Evolutionary conservation across 2,329 filamentous ascomycete species (phyloP).

Genomic region (Penicillium palitans): DNA sequence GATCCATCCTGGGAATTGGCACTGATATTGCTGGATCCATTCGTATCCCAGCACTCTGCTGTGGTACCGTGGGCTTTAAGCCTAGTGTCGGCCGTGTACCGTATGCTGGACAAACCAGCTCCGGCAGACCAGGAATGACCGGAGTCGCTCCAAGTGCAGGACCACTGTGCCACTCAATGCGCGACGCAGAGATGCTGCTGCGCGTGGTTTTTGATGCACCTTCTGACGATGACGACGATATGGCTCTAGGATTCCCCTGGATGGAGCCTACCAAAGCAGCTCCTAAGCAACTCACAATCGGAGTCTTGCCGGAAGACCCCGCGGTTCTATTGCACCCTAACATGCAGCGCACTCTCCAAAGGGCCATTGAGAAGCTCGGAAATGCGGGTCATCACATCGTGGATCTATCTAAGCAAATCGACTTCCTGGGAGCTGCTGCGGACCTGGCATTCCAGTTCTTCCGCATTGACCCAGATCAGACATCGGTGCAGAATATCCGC

Average conservation of each 20-base stretch:
- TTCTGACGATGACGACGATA: background rate
- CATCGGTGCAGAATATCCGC: background rate
- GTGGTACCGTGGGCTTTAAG: constrained; percentile 36
- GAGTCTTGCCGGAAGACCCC: background rate
- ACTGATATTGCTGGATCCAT: constrained; percentile 39
- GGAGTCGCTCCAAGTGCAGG: constrained; percentile 16
- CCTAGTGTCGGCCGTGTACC: constrained; percentile 31
- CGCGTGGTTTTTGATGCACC: background rate
- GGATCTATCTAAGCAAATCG: background rate
- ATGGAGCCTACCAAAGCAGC: background rate
- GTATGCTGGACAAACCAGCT: constrained; percentile 25
- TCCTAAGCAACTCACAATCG: background rate
- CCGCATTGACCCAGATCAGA: background rate
- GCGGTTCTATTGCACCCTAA: background rate
- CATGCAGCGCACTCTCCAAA: background rate
- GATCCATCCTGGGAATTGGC: constrained; percentile 33
- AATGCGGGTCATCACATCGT: background rate
- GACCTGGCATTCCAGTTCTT: background rate
- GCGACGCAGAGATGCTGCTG: constrained; percentile 11
- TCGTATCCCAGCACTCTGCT: constrained; percentile 36
- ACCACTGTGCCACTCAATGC: constrained; percentile 16
- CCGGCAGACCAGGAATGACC: constrained; percentile 20
- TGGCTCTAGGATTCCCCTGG: background rate
- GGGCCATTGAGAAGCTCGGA: background rate
- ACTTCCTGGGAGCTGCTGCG: background rate